Evolutionary conservation across 2,329 filamentous ascomycete species (phyloP).

Genomic region (Incumbomyces lentus): DNA sequence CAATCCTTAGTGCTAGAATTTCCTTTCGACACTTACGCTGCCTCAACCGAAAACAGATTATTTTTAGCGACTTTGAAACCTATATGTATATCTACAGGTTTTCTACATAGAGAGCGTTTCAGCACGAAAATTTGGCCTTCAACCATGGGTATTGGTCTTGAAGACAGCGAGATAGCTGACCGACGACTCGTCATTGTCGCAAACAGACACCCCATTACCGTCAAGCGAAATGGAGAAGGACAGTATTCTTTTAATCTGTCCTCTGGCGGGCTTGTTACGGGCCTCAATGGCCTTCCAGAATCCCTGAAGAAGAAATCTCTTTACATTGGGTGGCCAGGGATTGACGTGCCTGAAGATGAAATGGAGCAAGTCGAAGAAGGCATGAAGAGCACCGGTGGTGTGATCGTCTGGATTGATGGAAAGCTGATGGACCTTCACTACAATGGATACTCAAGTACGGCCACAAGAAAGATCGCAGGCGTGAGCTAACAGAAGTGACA

Average conservation of each 20-base stretch:
- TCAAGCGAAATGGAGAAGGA: constrained; percentile 85
- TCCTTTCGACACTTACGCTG: background rate
- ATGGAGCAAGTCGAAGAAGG: constrained; percentile 62
- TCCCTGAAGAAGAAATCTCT: constrained; percentile 76
- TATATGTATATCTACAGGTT: too few species aligned
- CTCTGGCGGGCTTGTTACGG: constrained; percentile 88
- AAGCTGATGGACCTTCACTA: constrained; percentile 92
- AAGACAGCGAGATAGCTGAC: constrained; percentile 13
- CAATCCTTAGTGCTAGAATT: background rate
- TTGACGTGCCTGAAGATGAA: constrained; percentile 82
- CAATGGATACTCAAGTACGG: constrained; percentile 90
- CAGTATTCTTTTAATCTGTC: constrained; percentile 94
- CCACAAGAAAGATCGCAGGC: background rate
- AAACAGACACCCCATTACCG: constrained; percentile 91
- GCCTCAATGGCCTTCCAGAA: constrained; percentile 68
- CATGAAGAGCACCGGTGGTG: constrained; percentile 75
- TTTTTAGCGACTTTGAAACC: too few species aligned
- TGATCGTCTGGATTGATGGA: constrained; percentile 87
- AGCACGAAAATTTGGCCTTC: background rate
- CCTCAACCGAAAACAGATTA: too few species aligned
- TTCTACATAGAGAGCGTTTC: too few species aligned
- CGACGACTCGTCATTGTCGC: constrained; percentile 68
- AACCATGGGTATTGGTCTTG: constrained; percentile 15
- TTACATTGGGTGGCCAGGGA: constrained; percentile 97
- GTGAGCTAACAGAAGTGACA: constrained; percentile 27